Evolutionary conservation across 371 early-diverging fungal species (phyloP), one percentile per base, ranked within the genome.

Genomic region (Parasitella parasitica): DNA sequence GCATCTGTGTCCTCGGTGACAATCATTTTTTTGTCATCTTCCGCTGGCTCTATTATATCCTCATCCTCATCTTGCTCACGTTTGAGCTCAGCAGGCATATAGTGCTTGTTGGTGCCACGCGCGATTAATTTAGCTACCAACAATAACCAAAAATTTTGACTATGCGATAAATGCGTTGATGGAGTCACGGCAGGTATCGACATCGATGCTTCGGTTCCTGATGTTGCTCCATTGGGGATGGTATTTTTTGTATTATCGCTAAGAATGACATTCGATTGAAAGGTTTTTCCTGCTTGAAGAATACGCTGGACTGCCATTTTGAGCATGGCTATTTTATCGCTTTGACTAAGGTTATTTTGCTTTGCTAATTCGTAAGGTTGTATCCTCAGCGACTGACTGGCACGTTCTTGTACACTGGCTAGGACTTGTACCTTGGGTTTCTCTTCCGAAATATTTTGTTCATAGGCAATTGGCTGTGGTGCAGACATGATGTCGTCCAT

Each of bases 401-500:
- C 81, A 7, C 81, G 70, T 53, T 81, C 81, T 60, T 81, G 68
- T 4, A 68, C 75, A 62, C 80, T 80, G 0, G 77, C 71, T 15
- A 80, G 39, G 0, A 64, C 39, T 8, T 69, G 71, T 5, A 66
- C 59, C 22, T 54, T 61, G 4, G 59, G 61, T 7, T 64, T 64
- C 0, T 24, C 16, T 28, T 69, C 61, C n/a, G 59, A 32, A 3
- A 32, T 63, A 35, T 63, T 16, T 60, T 2, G 51, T 32, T 28
- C 20, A 8, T 32, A 22, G 36, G 28, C 34, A 24, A 52, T 39
- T 1, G 46, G 37, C 28, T 15, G 41, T 18, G 32, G 24, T 34
- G 18, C 16, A 26, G 41, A 13, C 11, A 13, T 11, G 18, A 30
- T 37, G 6, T 70, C 62, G 1, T 37, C 38, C 55, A 43, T 54